These are phyloP conservation scores for Poa annua DNA, from an alignment of 176 grass and related monocot species.

Conservation along the genomic window DNA sequence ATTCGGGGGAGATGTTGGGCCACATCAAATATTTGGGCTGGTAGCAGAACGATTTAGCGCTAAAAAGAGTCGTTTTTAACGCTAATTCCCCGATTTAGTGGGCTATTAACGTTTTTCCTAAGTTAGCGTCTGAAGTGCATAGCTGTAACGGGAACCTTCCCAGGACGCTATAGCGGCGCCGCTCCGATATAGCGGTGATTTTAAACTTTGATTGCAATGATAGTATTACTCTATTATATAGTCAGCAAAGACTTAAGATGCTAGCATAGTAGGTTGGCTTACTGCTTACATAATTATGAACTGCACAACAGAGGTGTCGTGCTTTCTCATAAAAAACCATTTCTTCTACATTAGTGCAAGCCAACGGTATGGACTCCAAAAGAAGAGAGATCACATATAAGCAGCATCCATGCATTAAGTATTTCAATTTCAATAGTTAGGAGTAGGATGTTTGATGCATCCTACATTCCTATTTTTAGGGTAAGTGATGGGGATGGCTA, in stretches of 20 bases:
- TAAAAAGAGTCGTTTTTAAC: too few species aligned
- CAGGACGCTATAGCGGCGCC: too few species aligned
- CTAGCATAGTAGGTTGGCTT: neutral
- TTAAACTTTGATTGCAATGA: neutral
- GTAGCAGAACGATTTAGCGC: too few species aligned
- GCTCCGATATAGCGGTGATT: too few species aligned
- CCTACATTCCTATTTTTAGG: neutral
- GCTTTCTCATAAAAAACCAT: neutral
- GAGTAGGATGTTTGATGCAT: neutral
- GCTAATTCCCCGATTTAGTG: too few species aligned
- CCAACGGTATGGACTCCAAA: neutral
- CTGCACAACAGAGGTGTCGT: neutral
- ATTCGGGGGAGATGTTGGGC: too few species aligned
- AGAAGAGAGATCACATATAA: neutral
- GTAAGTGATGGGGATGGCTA: neutral
- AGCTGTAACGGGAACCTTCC: too few species aligned
- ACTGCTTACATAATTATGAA: slow-evolving; percentile 10
- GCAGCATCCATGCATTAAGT: neutral
- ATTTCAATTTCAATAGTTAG: slow-evolving; percentile 7
- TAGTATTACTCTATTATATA: neutral
- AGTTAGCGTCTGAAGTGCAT: too few species aligned
- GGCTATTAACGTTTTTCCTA: too few species aligned
- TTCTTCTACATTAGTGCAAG: neutral
- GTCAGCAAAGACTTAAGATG: neutral
- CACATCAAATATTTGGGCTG: too few species aligned